Conservation (phyloP, 768 basidiomycete species). For the Floccularia luteovirens region DNA sequence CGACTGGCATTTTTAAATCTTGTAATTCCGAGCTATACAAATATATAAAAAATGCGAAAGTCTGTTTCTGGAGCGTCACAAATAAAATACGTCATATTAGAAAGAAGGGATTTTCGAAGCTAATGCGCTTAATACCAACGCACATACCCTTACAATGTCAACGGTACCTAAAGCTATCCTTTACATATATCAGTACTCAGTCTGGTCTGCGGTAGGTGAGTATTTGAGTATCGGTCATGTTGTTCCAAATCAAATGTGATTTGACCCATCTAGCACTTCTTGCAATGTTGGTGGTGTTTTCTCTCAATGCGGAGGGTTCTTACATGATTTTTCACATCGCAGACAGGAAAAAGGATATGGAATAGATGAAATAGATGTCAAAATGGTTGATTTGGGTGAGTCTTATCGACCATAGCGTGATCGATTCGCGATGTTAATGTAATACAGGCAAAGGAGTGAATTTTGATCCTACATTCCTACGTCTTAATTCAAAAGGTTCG, state of each 20-base stretch:
- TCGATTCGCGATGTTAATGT: not conserved
- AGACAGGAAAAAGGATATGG: conserved; percentile 82
- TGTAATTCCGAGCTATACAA: too few species aligned
- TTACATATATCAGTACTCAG: conserved; percentile 54
- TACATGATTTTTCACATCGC: conserved; percentile 5
- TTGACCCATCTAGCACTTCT: conserved; percentile 35
- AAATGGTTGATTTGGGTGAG: conserved; percentile 56
- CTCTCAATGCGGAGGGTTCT: not conserved
- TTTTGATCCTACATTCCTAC: conserved; percentile 64
- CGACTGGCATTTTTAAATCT: too few species aligned
- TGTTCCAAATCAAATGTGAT: not conserved
- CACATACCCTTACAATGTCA: conserved; percentile 19
- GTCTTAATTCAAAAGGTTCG: conserved; percentile 71
- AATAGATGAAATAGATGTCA: conserved; percentile 64
- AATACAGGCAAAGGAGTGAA: conserved; percentile 69
- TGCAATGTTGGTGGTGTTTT: conserved; percentile 36
- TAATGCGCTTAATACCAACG: too few species aligned
- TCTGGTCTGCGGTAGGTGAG: conserved; percentile 63
- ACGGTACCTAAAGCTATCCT: conserved; percentile 70
- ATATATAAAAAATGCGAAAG: too few species aligned
- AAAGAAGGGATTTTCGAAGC: too few species aligned
- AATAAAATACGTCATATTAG: too few species aligned
- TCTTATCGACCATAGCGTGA: not conserved
- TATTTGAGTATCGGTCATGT: not conserved
- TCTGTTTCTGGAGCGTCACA: too few species aligned